Conservation (phyloP, 805 yeast genomes). For the Candida ortonii region DNA sequence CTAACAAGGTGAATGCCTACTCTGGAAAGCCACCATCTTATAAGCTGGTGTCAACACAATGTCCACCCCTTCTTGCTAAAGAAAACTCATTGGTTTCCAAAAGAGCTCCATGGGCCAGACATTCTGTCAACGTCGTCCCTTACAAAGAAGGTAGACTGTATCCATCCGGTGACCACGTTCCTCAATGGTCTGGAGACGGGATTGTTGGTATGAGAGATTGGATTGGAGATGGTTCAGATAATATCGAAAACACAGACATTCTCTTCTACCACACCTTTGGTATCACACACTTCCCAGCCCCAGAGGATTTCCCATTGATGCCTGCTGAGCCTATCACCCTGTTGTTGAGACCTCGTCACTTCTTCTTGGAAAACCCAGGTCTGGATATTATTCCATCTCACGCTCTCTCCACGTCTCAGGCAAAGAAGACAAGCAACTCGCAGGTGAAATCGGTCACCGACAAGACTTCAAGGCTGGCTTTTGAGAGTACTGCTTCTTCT, state of each 20-base stretch:
- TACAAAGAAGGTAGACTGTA: slow-evolving; percentile 70
- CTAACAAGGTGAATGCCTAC: slow-evolving; percentile 59
- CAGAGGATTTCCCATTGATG: slow-evolving; percentile 89
- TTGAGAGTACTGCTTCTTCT: slow-evolving; percentile 33
- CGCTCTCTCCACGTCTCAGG: slow-evolving; percentile 46
- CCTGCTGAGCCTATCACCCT: slow-evolving; percentile 80
- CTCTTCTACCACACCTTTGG: slow-evolving; percentile 81
- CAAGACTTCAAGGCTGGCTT: slow-evolving; percentile 51
- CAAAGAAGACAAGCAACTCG: slow-evolving; percentile 34
- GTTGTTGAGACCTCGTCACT: slow-evolving; percentile 73
- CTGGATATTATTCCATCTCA: slow-evolving; percentile 70
- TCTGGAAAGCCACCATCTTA: slow-evolving; percentile 75
- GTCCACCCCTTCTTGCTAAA: slow-evolving; percentile 70
- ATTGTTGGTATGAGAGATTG: slow-evolving; percentile 63
- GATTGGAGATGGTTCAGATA: slow-evolving; percentile 60
- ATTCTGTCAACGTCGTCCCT: slow-evolving; percentile 66
- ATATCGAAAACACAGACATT: slow-evolving; percentile 65
- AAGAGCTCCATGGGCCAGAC: slow-evolving; percentile 80
- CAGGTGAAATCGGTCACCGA: slow-evolving; percentile 46
- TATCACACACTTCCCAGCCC: slow-evolving; percentile 82
- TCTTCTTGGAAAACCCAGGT: slow-evolving; percentile 75
- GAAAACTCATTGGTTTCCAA: slow-evolving; percentile 72
- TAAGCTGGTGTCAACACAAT: slow-evolving; percentile 72
- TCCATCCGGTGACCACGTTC: slow-evolving; percentile 79
- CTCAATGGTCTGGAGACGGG: slow-evolving; percentile 73